Percentiles rank a stretch among this genome's conserved stretches.
phyloP scores from a whole-genome alignment of 164 flowering plant genomes.

The Liquidambar formosana region DNA sequence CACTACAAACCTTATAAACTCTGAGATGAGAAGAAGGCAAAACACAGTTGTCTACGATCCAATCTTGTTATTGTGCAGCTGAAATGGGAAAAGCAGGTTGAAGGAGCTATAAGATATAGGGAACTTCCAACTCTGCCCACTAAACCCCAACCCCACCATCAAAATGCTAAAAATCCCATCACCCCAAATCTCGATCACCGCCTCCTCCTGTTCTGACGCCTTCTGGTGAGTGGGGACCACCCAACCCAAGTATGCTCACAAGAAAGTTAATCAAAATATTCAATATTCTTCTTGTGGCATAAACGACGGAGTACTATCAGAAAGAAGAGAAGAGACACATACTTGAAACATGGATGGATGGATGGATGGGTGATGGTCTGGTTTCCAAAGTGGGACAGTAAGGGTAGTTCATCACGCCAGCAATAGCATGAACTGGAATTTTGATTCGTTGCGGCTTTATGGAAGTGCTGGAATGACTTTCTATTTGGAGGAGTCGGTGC shows the following conservation, averaged over 20 bases:
- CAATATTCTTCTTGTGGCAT: not conserved
- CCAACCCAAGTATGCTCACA: not conserved
- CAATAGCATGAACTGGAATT: not conserved
- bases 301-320: too few relatives aligned
- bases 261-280: not conserved
- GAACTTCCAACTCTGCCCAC: not conserved
- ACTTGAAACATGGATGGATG: not conserved
- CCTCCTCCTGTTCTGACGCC: too few relatives aligned
- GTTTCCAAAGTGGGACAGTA: too few relatives aligned
- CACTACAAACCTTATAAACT: too few relatives aligned
- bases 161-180: not conserved
- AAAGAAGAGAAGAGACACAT: not conserved
- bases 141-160: not conserved
- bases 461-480: constrained; percentile 4
- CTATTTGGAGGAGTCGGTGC: not conserved
- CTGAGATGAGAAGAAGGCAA: too few relatives aligned
- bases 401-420: not conserved
- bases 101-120: not conserved
- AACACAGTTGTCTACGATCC: not conserved
- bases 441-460: not conserved
- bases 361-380: not conserved
- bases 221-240: not conserved
- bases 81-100: not conserved
- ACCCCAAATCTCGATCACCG: constrained; percentile 2
- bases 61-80: not conserved